Evolutionary conservation across 2,329 filamentous ascomycete species (phyloP).

Genomic region (Phialemoniopsis sp.): DNA sequence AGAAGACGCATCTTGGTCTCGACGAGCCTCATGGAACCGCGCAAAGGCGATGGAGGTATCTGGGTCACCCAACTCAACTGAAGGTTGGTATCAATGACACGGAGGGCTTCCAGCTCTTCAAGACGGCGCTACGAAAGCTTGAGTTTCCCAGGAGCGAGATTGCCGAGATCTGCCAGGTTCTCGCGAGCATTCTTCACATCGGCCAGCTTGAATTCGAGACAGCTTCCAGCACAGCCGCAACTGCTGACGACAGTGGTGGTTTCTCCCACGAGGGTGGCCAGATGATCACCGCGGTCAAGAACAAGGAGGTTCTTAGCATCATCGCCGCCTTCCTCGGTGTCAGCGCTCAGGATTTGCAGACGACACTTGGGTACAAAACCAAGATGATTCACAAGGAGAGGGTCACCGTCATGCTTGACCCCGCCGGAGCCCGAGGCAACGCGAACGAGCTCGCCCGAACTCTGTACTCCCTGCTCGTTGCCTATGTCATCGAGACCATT

Average conservation of each 20-base stretch:
- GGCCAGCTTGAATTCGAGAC: conserved; percentile 93
- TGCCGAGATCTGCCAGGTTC: conserved; percentile 91
- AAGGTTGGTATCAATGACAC: conserved; percentile 96
- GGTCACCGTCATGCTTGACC: conserved; percentile 98
- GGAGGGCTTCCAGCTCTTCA: conserved; percentile 96
- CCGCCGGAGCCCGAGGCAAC: conserved; percentile 81
- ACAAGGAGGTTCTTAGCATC: conserved; percentile 82
- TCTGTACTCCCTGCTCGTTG: conserved; percentile 88
- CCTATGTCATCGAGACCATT: conserved; percentile 88
- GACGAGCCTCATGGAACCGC: conserved; percentile 41
- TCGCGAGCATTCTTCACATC: conserved; percentile 93
- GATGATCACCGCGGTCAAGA: conserved; percentile 81
- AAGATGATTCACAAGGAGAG: conserved; percentile 95
- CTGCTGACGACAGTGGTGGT: conserved; percentile 87
- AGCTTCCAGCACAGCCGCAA: conserved; percentile 71
- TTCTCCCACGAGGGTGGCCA: conserved; percentile 94
- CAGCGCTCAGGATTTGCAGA: conserved; percentile 74
- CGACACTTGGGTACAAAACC: conserved; percentile 89
- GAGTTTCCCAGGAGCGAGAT: conserved; percentile 93
- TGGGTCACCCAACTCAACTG: conserved; percentile 93
- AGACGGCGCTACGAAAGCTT: conserved; percentile 87
- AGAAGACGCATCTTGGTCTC: conserved; percentile 78
- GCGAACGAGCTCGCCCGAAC: conserved; percentile 93
- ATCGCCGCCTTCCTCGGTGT: conserved; percentile 95
- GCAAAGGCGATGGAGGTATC: conserved; percentile 88